A percentile compares a stretch with the other conserved stretches of the same genome.
phyloP scores from a whole-genome alignment of 108 stramenopile genomes.

The Cyclotella choctawhatcheeana region DNA sequence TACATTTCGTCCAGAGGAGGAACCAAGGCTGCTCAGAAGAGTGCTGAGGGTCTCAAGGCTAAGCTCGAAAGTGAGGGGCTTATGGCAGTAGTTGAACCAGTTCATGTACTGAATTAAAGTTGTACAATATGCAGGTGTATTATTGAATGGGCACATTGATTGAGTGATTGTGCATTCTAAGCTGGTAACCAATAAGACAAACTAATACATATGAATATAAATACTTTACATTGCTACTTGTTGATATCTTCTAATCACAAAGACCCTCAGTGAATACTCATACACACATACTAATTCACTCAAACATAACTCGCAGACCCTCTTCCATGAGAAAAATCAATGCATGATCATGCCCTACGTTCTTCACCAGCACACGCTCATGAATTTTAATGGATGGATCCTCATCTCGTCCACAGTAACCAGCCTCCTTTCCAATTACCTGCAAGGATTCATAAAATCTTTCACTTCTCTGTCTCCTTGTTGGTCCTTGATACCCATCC shows the following conservation, averaged over 20 bases:
- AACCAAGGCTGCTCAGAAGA: conserved; percentile 35
- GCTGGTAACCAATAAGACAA: too few relatives aligned
- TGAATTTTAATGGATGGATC: conserved; percentile 48
- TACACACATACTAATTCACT: too few relatives aligned
- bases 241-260: too few relatives aligned
- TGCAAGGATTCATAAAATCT: conserved; percentile 56
- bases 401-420: not conserved
- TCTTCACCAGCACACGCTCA: conserved; percentile 51
- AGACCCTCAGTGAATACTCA: too few relatives aligned
- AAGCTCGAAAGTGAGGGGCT: conserved; percentile 38
- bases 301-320: conserved; percentile 66
- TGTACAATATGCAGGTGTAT: too few relatives aligned
- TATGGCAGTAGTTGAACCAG: conserved; percentile 45
- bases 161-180: too few relatives aligned
- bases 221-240: too few relatives aligned
- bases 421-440: conserved; percentile 13
- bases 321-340: conserved; percentile 73
- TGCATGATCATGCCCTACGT: conserved; percentile 78
- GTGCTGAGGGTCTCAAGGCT: conserved; percentile 35
- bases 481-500: conserved; percentile 68
- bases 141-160: too few relatives aligned
- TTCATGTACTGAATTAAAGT: conserved; percentile 33
- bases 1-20: conserved; percentile 31
- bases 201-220: too few relatives aligned
- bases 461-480: conserved; percentile 62